Conservation (phyloP, 2,329 filamentous ascomycete species). For the Bipolaris sorokiniana region DNA sequence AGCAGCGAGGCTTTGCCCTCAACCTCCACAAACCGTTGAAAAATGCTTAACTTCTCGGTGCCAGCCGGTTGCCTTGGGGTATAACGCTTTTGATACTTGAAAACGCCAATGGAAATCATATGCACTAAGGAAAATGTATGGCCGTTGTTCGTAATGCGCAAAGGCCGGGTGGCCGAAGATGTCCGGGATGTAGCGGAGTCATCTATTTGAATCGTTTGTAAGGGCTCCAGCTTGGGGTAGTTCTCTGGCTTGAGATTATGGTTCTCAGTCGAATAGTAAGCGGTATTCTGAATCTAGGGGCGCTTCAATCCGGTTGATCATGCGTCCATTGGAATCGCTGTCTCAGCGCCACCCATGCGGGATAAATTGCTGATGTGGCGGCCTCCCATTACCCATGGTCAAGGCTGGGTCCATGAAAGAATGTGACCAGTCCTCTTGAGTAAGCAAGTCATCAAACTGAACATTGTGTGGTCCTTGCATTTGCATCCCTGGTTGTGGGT, state of each 20-base stretch:
- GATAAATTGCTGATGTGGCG: slow-evolving; percentile 27
- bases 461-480: slow-evolving; percentile 34
- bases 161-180: not conserved
- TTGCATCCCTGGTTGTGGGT: slow-evolving; percentile 33
- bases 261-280: not conserved
- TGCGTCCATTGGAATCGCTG: slow-evolving; percentile 5
- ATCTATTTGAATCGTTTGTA: not conserved
- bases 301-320: not conserved
- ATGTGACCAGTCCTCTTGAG: slow-evolving; percentile 50
- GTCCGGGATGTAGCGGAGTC: not conserved
- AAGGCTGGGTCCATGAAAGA: slow-evolving; percentile 47
- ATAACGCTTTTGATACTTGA: slow-evolving; percentile 21
- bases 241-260: not conserved
- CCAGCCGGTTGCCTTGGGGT: slow-evolving; percentile 28
- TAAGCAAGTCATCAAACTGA: slow-evolving; percentile 48
- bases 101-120: slow-evolving; percentile 13
- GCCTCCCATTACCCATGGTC: slow-evolving; percentile 32
- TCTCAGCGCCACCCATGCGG: slow-evolving; percentile 29
- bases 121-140: slow-evolving; percentile 6
- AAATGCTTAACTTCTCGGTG: slow-evolving; percentile 18
- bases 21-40: slow-evolving; percentile 14
- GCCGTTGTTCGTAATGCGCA: slow-evolving; percentile 10
- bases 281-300: not conserved
- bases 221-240: not conserved
- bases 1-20: slow-evolving; percentile 14